Conservation (phyloP, 1,284 basidiomycete species). For the Cryptococcus sp. region DNA sequence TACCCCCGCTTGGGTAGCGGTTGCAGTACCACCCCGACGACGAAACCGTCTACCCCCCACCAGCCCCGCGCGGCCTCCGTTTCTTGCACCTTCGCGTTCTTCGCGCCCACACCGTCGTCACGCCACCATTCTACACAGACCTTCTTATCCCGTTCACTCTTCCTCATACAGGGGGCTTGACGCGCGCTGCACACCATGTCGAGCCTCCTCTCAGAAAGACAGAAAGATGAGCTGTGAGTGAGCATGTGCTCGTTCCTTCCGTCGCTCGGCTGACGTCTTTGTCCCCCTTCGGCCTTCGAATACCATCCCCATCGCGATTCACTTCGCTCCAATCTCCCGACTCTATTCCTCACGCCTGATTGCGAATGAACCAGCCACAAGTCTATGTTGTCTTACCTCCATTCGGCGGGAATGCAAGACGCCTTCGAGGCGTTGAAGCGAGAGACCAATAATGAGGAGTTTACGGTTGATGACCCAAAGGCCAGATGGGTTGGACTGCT, state of each 20-base stretch:
- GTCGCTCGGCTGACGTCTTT: background rate
- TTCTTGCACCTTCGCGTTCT: background rate
- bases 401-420: conserved; percentile 61
- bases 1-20: background rate
- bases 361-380: conserved; percentile 59
- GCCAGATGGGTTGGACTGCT: conserved; percentile 76
- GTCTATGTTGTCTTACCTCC: conserved; percentile 78
- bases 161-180: conserved; percentile 7
- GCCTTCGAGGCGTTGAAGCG: conserved; percentile 64
- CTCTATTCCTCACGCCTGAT: background rate
- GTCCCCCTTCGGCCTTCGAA: background rate
- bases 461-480: conserved; percentile 70
- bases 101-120: no score
- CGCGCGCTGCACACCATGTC: conserved; percentile 30
- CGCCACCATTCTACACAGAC: no score
- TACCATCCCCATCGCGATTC: conserved; percentile 20
- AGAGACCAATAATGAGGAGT: conserved; percentile 60
- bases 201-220: conserved; percentile 63
- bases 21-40: background rate
- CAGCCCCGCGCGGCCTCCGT: background rate
- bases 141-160: no score
- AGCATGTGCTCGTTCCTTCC: background rate
- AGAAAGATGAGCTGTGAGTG: conserved; percentile 76
- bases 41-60: background rate
- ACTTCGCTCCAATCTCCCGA: background rate